Evolutionary conservation across 192 early-diverging fungal species (phyloP).

Genomic region (Paraglomus brasilianum): DNA sequence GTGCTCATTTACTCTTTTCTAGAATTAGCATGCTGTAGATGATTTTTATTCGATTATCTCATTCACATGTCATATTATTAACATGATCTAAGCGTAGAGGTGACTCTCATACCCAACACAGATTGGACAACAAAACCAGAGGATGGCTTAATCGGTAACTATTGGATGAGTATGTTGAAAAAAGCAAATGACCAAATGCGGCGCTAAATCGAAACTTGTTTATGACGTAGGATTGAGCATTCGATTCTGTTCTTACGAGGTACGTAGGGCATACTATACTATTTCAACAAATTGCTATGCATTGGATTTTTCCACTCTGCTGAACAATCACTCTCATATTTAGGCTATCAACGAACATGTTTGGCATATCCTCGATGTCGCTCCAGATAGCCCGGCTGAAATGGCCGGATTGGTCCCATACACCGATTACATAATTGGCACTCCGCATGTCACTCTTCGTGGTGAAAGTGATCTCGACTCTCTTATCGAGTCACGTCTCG

Average conservation of each 20-base stretch:
- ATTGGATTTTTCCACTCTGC: neutral
- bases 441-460: conserved; percentile 56
- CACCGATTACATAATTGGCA: conserved; percentile 75
- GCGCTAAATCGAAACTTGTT: neutral
- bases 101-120: conserved; percentile 36
- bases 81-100: conserved; percentile 23
- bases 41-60: neutral
- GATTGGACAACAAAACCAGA: conserved; percentile 35
- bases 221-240: conserved; percentile 53
- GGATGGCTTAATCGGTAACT: conserved; percentile 45
- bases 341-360: conserved; percentile 53
- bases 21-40: neutral
- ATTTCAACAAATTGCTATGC: neutral
- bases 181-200: no score
- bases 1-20: conserved; percentile 27
- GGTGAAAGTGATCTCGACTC: conserved; percentile 64
- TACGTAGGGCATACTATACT: neutral
- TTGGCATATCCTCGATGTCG: conserved; percentile 68
- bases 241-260: conserved; percentile 67
- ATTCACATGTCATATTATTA: neutral
- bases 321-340: conserved; percentile 11
- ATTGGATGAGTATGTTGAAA: neutral
- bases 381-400: conserved; percentile 67
- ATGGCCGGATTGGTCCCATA: conserved; percentile 62
- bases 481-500: conserved; percentile 60